phyloP scores from a whole-genome alignment of 371 early-diverging fungal genomes.

The Coemansia linderi region DNA sequence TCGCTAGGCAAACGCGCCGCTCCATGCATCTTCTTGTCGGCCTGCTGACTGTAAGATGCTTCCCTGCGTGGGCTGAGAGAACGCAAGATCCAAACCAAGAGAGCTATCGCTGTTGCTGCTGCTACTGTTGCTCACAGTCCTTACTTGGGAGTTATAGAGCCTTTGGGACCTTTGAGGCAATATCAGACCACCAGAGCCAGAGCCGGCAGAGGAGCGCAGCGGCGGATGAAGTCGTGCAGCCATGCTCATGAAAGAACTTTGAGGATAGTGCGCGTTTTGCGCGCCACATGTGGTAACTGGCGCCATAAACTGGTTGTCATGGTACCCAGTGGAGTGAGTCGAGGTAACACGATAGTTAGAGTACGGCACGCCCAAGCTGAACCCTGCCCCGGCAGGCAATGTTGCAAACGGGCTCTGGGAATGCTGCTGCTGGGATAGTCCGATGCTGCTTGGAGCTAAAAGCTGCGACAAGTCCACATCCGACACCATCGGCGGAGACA shows the following conservation, averaged over 20 bases:
- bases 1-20: slow-evolving; percentile 13
- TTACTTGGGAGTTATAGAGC: slow-evolving; percentile 11
- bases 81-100: neutral
- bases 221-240: slow-evolving; percentile 18
- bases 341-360: slow-evolving; percentile 29
- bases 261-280: neutral
- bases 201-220: slow-evolving; percentile 18
- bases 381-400: neutral
- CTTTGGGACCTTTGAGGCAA: slow-evolving; percentile 13
- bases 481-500: slow-evolving; percentile 5
- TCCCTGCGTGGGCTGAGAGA: neutral
- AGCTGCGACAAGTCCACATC: slow-evolving; percentile 7
- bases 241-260: neutral
- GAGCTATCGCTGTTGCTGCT: neutral
- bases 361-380: slow-evolving; percentile 8
- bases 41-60: neutral
- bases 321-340: slow-evolving; percentile 7
- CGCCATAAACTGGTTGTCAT: neutral
- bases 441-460: neutral
- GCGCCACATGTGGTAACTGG: neutral
- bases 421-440: neutral
- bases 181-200: neutral
- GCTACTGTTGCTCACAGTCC: neutral
- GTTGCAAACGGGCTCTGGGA: slow-evolving; percentile 10
- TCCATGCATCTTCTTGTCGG: slow-evolving; percentile 7